Percentiles rank a stretch among this genome's conserved stretches.
These are phyloP conservation scores for Malus fusca DNA, from an alignment of 306 rosid species.

Conservation along the genomic window DNA sequence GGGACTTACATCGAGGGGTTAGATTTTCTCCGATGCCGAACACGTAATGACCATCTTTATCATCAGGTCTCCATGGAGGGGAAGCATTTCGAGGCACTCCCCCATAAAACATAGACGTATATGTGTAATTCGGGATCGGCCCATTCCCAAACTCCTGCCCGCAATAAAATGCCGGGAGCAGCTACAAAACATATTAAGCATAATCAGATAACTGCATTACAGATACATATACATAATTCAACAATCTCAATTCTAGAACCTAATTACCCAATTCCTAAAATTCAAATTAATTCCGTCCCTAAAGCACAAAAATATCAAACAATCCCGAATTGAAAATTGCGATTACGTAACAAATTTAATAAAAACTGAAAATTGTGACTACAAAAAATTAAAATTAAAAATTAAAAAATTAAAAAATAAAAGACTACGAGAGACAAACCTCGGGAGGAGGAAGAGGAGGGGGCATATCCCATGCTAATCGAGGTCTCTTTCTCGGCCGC, in stretches of 20 bases:
- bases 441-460: conserved; percentile 52
- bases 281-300: background rate
- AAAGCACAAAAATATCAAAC: background rate
- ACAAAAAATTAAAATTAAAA: background rate
- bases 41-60: conserved; percentile 70
- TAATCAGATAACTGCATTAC: background rate
- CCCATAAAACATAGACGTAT: conserved; percentile 45
- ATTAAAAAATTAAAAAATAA: too few relatives aligned
- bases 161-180: conserved; percentile 45
- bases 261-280: too few relatives aligned
- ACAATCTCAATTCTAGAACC: background rate
- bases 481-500: conserved; percentile 69
- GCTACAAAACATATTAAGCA: conserved; percentile 23
- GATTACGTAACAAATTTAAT: too few relatives aligned
- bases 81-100: conserved; percentile 54
- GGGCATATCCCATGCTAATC: conserved; percentile 72
- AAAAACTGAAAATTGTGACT: background rate
- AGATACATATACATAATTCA: background rate
- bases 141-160: conserved; percentile 56
- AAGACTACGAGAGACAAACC: conserved; percentile 23
- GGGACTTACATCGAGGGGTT: conserved; percentile 55
- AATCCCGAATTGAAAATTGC: too few relatives aligned
- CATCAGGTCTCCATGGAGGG: conserved; percentile 80
- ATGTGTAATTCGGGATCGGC: conserved; percentile 38
- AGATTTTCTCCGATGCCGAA: conserved; percentile 57